These are phyloP conservation scores for Auricularia cornea DNA, from an alignment of 768 basidiomycete genomes.

Conservation along the genomic window DNA sequence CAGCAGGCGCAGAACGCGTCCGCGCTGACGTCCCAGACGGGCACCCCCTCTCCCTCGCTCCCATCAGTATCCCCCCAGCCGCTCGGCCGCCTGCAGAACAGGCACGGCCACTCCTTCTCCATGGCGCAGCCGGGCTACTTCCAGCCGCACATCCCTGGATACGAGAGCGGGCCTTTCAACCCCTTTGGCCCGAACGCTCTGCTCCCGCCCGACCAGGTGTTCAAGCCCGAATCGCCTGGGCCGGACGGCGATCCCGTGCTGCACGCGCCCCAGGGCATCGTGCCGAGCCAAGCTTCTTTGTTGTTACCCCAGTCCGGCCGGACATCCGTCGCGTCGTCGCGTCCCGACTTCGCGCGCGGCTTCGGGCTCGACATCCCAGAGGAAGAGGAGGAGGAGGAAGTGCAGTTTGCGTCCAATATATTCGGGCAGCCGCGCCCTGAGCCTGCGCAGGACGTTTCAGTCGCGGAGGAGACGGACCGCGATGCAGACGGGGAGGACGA, in stretches of 20 bases:
- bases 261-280: slow-evolving; percentile 16
- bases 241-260: slow-evolving; percentile 9
- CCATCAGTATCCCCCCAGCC: slow-evolving; percentile 41
- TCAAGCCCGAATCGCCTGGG: neutral
- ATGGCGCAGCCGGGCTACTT: slow-evolving; percentile 41
- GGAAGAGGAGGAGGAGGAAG: slow-evolving; percentile 48
- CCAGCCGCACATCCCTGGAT: slow-evolving; percentile 34
- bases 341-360: slow-evolving; percentile 63
- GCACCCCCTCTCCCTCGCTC: slow-evolving; percentile 50
- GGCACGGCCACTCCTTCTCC: slow-evolving; percentile 69
- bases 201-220: slow-evolving; percentile 42
- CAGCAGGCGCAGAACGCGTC: slow-evolving; percentile 59
- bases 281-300: slow-evolving; percentile 1
- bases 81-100: slow-evolving; percentile 35
- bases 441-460: slow-evolving; percentile 17
- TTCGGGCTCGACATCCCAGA: slow-evolving; percentile 77
- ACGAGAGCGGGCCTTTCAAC: slow-evolving; percentile 35
- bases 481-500: slow-evolving; percentile 32
- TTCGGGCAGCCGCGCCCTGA: neutral
- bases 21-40: slow-evolving; percentile 43
- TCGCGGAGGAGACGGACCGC: slow-evolving; percentile 25
- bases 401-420: neutral
- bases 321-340: slow-evolving; percentile 30
- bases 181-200: slow-evolving; percentile 55
- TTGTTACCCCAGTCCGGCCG: neutral